Evolutionary conservation across 345 rosid species (phyloP), one percentile per base, ranked within the genome.

Genomic region (Chamaenerion angustifolium): DNA sequence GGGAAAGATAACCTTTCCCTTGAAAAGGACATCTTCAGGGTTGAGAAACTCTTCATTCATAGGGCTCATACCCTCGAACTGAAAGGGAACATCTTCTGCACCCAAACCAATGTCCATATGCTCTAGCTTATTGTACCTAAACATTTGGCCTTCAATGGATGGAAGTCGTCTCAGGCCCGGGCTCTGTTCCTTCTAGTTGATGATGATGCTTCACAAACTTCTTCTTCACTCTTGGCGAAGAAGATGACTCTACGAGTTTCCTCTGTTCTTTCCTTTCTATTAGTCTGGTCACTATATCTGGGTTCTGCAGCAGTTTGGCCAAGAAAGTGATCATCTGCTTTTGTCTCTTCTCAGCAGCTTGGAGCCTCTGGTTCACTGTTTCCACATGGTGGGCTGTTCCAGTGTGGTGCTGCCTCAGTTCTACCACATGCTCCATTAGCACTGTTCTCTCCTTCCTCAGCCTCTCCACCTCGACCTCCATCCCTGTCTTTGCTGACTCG

Each of bases 251-350:
- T 47, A 61, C 72, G 4, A 68, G 57, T 23, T 67, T 68, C 62
- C 71, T 64, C 49, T 56, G 61, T 42, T 76, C 83, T 58, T 78
- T 79, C 70, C 71, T 78, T 41, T 58, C 68, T 63, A 59, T 59
- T 16, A 85, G 71, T 42, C 55, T 74, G 16, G 77, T 74, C 57
- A 85, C 16, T 63, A 84, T 84, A 35, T 63, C 49, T 1, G 82
- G 81, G 48, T 79, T 74, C 42, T 76, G 85, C 51, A 84, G 60
- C 54, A 83, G 63, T 71, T 87, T 88, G 46, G 79, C 90, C 51
- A 87, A 70, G 71, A 76, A 84, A 0, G 86, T 76, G 43, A 87
- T 65, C 80, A 92, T 73, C 44, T 71, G 81, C 60, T 78, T 83
- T 79, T 87, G 96, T 54, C 82, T 70, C 57, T 70, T 68, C 69